Conservation (phyloP, 345 rosid genomes). For the Geranium rotundifolium region DNA sequence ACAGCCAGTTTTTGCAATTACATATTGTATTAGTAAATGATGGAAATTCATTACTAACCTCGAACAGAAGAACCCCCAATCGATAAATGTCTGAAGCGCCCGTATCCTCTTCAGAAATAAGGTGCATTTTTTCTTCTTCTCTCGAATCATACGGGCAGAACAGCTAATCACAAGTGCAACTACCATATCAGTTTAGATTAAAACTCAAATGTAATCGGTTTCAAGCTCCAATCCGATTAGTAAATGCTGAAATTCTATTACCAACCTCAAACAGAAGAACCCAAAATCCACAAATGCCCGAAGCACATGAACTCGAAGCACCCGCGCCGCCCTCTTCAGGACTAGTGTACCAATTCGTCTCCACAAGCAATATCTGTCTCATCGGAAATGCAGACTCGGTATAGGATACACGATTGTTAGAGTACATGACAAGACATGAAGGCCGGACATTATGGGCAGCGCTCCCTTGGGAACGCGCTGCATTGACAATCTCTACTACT, state of each 20-base stretch:
- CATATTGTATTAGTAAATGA: too few relatives aligned
- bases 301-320: conserved; percentile 55
- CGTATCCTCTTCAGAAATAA: conserved; percentile 65
- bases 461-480: conserved; percentile 84
- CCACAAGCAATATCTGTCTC: conserved; percentile 77
- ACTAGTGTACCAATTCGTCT: conserved; percentile 74
- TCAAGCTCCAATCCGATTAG: conserved; percentile 5
- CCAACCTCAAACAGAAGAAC: conserved; percentile 89
- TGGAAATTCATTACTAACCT: conserved; percentile 30
- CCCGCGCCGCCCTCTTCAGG: conserved; percentile 80
- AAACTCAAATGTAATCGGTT: conserved; percentile 14
- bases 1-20: too few relatives aligned
- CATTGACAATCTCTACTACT: conserved; percentile 71
- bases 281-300: conserved; percentile 78
- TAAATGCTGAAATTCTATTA: too few relatives aligned
- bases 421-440: conserved; percentile 87
- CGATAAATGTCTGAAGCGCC: conserved; percentile 70
- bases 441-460: conserved; percentile 87
- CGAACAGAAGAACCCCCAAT: conserved; percentile 69
- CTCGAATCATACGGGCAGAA: too few relatives aligned
- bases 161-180: too few relatives aligned
- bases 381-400: conserved; percentile 92
- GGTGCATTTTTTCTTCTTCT: conserved; percentile 44
- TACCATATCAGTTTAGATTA: conserved; percentile 17
- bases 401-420: conserved; percentile 81